Conservation (phyloP, 2,329 filamentous ascomycete species). For the Myrmaecium sp. region DNA sequence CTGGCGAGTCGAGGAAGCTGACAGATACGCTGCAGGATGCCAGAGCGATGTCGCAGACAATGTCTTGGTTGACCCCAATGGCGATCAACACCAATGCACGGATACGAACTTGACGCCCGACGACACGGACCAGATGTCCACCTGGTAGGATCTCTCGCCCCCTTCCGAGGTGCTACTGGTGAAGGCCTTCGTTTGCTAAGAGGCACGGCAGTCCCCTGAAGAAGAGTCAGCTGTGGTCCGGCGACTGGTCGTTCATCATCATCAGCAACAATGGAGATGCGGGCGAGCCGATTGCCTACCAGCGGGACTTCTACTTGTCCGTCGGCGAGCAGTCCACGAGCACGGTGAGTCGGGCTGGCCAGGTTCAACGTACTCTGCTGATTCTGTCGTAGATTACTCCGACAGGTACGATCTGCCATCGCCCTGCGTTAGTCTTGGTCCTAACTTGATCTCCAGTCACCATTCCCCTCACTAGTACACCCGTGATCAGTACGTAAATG, state of each 20-base stretch:
- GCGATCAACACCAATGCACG: slow-evolving; percentile 19
- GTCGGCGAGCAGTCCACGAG: slow-evolving; percentile 19
- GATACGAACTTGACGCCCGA: slow-evolving; percentile 20
- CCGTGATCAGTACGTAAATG: slow-evolving; percentile 9
- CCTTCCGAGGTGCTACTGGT: no score
- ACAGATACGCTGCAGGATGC: slow-evolving; percentile 18
- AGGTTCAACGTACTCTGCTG: not conserved
- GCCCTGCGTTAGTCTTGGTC: not conserved
- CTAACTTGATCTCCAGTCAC: slow-evolving; percentile 4
- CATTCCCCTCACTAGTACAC: slow-evolving; percentile 5
- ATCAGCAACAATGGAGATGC: slow-evolving; percentile 25
- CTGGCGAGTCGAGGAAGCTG: no score
- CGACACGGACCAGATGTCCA: slow-evolving; percentile 17
- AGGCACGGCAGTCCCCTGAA: slow-evolving; percentile 10
- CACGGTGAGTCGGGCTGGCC: slow-evolving; percentile 8
- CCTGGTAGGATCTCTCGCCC: slow-evolving; percentile 11
- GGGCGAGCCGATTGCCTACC: slow-evolving; percentile 20
- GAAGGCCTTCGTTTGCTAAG: not conserved
- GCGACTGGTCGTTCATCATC: slow-evolving; percentile 23
- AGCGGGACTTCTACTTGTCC: slow-evolving; percentile 22
- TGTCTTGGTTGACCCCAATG: slow-evolving; percentile 21
- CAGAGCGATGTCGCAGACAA: slow-evolving; percentile 19
- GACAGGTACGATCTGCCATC: no score
- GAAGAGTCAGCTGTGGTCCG: slow-evolving; percentile 19
- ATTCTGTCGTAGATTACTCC: slow-evolving; percentile 6